These are phyloP conservation scores for Cladophialophora immunda DNA, from an alignment of 2,329 filamentous ascomycete genomes.

Conservation along the genomic window DNA sequence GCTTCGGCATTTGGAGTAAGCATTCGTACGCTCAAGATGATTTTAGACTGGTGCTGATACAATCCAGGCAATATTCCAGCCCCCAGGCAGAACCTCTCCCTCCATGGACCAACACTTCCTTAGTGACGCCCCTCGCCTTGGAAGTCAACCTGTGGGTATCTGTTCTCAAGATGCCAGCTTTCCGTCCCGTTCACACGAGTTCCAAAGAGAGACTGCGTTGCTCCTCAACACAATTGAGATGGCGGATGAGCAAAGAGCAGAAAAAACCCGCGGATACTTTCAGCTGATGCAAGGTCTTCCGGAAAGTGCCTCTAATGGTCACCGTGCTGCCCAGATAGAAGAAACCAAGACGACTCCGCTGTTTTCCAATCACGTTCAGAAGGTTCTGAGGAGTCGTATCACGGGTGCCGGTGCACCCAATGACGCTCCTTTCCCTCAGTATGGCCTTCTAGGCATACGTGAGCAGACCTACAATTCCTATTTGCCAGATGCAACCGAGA, in stretches of 20 bases:
- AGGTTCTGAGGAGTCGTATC: slow-evolving; percentile 1
- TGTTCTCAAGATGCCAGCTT: no score
- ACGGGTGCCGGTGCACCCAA: not conserved
- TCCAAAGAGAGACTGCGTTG: not conserved
- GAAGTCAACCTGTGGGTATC: not conserved
- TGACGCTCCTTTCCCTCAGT: slow-evolving; percentile 38
- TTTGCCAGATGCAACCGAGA: slow-evolving; percentile 5
- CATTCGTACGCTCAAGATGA: not conserved
- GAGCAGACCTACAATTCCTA: slow-evolving; percentile 33
- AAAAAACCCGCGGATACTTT: not conserved
- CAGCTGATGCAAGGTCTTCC: not conserved
- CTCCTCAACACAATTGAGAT: not conserved
- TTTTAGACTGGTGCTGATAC: not conserved
- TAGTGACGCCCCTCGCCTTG: not conserved
- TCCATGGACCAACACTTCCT: not conserved
- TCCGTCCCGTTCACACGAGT: no score
- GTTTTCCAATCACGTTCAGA: slow-evolving; percentile 28
- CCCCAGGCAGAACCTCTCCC: not conserved
- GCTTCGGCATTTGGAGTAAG: not conserved
- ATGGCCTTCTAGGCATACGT: slow-evolving; percentile 41
- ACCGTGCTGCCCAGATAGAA: not conserved
- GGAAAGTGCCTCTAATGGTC: slow-evolving; percentile 1
- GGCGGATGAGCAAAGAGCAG: not conserved
- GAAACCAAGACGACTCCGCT: slow-evolving; percentile 31
- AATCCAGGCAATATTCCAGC: not conserved